A percentile compares a stretch with the other conserved stretches of the same genome.
Evolutionary conservation across 2,329 filamentous ascomycete species (phyloP).

Genomic region (Pseudonectria foliicola): DNA sequence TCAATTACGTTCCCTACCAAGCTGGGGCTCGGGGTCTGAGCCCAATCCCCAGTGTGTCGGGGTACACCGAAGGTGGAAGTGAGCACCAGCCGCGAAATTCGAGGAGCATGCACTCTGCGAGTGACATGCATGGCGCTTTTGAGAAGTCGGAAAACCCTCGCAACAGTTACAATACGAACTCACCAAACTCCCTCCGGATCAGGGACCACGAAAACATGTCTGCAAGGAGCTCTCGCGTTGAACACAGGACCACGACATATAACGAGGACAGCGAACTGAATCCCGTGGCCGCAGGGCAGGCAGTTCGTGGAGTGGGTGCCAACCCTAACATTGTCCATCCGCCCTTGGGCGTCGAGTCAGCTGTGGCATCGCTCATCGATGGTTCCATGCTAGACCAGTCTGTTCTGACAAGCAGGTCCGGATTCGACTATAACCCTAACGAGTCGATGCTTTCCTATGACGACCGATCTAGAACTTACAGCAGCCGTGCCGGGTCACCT

Average conservation of each 20-base stretch:
- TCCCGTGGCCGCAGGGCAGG: conserved; percentile 56
- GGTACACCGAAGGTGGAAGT: conserved; percentile 66
- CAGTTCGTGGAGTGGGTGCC: conserved; percentile 62
- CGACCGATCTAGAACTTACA: conserved; percentile 22
- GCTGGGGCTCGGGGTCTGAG: conserved; percentile 67
- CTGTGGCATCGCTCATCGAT: conserved; percentile 78
- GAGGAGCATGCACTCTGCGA: conserved; percentile 39
- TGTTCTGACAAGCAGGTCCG: conserved; percentile 56
- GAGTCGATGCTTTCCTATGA: conserved; percentile 32
- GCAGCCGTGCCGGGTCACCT: conserved; percentile 32
- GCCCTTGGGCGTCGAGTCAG: conserved; percentile 71
- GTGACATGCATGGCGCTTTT: conserved; percentile 55
- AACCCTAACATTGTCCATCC: conserved; percentile 73
- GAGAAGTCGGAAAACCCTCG: conserved; percentile 41
- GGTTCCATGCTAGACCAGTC: conserved; percentile 65
- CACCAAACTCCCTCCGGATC: conserved; percentile 33
- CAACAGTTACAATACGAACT: conserved; percentile 28
- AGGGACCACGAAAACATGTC: conserved; percentile 48
- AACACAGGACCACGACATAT: conserved; percentile 46
- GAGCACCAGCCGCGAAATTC: conserved; percentile 53
- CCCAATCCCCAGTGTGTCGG: conserved; percentile 87
- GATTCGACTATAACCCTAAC: conserved; percentile 37
- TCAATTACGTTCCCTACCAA: conserved; percentile 62
- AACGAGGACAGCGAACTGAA: conserved; percentile 51
- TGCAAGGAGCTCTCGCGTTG: conserved; percentile 47